These are phyloP conservation scores for Hamamelis virginiana DNA, from an alignment of 164 flowering plant genomes.

Conservation along the genomic window DNA sequence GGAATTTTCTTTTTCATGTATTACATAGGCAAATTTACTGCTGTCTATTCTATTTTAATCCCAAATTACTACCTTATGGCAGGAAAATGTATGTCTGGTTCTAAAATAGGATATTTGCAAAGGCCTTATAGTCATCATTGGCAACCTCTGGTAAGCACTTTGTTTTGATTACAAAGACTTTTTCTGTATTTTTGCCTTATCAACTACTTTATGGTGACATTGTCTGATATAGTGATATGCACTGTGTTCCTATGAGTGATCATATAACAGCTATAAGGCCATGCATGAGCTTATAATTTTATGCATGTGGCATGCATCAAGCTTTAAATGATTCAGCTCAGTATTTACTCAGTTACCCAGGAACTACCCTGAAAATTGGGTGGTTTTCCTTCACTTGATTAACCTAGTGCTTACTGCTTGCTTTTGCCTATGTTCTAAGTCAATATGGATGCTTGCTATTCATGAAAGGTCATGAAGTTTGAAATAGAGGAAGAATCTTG, in stretches of 20 bases:
- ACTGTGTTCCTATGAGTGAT: neutral
- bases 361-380: too few species aligned
- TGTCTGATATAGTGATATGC: neutral
- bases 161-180: neutral
- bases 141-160: slow-evolving; percentile 11
- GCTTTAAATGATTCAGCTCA: too few species aligned
- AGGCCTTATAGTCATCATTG: slow-evolving; percentile 7
- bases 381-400: too few species aligned
- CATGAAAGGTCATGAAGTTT: too few species aligned
- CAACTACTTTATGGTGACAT: neutral
- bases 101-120: slow-evolving; percentile 3
- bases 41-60: neutral
- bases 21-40: neutral
- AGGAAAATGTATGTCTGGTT: slow-evolving; percentile 1
- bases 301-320: neutral
- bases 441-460: too few species aligned
- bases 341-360: too few species aligned
- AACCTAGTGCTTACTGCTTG: too few species aligned
- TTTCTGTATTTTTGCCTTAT: neutral
- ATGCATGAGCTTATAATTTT: neutral
- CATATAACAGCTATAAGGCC: neutral
- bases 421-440: too few species aligned
- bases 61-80: neutral
- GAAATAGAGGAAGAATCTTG: too few species aligned
- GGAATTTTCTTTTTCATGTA: neutral